A percentile compares a stretch with the other conserved stretches of the same genome.
These are phyloP conservation scores for Hordeum marinum DNA, from an alignment of 176 grass and related monocot species.

Conservation along the genomic window DNA sequence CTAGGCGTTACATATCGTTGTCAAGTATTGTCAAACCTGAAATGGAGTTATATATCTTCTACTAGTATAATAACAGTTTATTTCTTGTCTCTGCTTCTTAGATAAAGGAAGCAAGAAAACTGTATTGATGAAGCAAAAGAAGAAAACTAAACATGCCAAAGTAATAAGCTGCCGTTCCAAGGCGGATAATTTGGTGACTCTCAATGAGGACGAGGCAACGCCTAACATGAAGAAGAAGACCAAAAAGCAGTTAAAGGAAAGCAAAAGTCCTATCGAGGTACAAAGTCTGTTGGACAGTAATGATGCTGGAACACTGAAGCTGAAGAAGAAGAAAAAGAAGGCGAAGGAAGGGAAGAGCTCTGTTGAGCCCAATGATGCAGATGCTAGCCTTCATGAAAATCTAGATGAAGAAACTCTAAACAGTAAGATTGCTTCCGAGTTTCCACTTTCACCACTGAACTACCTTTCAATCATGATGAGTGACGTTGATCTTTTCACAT, in stretches of 20 bases:
- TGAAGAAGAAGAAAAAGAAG: slow-evolving; percentile 57
- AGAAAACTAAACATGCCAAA: slow-evolving; percentile 50
- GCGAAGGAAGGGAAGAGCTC: slow-evolving; percentile 35
- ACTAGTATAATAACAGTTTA: neutral
- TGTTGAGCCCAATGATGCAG: slow-evolving; percentile 16
- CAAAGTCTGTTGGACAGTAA: slow-evolving; percentile 25
- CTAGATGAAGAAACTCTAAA: slow-evolving; percentile 27
- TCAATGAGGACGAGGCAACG: slow-evolving; percentile 5
- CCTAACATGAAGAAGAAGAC: slow-evolving; percentile 38
- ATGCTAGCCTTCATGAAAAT: slow-evolving; percentile 33
- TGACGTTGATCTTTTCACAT: neutral
- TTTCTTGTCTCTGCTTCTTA: slow-evolving; percentile 14
- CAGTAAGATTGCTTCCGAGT: slow-evolving; percentile 33
- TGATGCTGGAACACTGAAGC: slow-evolving; percentile 18
- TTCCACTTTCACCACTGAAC: neutral
- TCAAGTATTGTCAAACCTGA: neutral
- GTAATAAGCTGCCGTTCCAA: slow-evolving; percentile 1
- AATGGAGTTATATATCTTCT: neutral
- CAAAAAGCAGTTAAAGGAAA: slow-evolving; percentile 42
- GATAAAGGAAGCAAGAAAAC: slow-evolving; percentile 34
- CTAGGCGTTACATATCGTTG: neutral
- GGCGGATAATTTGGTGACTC: slow-evolving; percentile 19
- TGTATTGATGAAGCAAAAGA: slow-evolving; percentile 26
- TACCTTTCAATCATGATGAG: neutral
- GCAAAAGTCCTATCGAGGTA: slow-evolving; percentile 4